Percentiles rank a stretch among this genome's conserved stretches.
phyloP scores from a whole-genome alignment of 1,139 yeast genomes.

The Yamadazyma mexicana region DNA sequence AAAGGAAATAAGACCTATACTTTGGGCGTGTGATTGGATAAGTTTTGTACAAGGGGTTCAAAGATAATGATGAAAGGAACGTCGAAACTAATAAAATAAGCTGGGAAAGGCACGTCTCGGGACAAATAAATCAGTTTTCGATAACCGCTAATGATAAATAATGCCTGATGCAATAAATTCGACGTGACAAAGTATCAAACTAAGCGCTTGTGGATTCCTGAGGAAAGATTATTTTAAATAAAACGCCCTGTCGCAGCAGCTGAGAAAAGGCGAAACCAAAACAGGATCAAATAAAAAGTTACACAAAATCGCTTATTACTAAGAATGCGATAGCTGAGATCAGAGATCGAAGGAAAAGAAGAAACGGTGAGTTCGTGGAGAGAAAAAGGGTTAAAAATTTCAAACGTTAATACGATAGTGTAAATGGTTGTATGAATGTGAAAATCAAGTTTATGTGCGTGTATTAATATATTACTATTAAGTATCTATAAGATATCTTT shows the following conservation, averaged over 20 bases:
- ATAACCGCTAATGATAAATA: no score
- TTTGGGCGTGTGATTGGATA: neutral
- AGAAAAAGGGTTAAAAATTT: no score
- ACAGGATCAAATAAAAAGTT: neutral
- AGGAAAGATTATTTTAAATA: neutral
- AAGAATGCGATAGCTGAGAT: neutral
- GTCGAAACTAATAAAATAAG: no score
- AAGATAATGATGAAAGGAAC: no score
- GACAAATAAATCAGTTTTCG: no score
- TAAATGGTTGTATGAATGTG: no score
- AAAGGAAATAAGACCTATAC: neutral
- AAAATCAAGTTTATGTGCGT: neutral
- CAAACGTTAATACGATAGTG: no score
- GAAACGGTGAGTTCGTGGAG: neutral
- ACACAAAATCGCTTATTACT: neutral
- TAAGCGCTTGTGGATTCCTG: neutral
- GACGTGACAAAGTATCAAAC: neutral
- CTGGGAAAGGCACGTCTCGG: no score
- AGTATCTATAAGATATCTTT: neutral
- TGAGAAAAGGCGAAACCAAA: conserved; percentile 2
- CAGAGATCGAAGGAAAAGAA: no score
- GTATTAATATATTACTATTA: conserved; percentile 2
- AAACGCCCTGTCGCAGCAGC: conserved; percentile 3
- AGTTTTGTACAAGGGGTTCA: no score
- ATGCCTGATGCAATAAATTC: neutral